Conservation (phyloP, 2,329 filamentous ascomycete species). For the Diaporthe velutina region DNA sequence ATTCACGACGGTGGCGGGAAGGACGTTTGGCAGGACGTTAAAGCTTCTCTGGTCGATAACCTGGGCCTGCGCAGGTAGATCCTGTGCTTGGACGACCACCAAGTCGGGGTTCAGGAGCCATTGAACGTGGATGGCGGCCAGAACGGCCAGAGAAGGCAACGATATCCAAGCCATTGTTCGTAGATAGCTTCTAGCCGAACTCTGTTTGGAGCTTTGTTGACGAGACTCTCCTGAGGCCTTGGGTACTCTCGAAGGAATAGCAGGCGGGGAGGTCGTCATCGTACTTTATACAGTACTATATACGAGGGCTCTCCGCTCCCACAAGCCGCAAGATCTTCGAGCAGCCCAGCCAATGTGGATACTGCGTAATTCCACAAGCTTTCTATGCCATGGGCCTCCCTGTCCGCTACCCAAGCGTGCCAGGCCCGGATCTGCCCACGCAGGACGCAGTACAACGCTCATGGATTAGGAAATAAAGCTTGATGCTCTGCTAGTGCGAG, state of each 20-base stretch:
- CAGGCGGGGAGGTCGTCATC: constrained; percentile 14
- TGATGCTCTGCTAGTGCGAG: constrained; percentile 6
- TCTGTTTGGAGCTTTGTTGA: constrained; percentile 4
- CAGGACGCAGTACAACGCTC: background rate
- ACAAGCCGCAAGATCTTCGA: constrained; percentile 16
- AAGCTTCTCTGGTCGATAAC: constrained; percentile 59
- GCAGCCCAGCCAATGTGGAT: constrained; percentile 7
- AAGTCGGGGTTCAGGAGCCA: constrained; percentile 32
- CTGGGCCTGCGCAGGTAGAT: constrained; percentile 53
- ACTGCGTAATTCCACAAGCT: constrained; percentile 2
- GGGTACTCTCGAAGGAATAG: background rate
- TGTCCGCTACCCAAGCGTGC: background rate
- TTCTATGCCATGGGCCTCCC: constrained; percentile 4
- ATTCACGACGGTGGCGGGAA: constrained; percentile 52
- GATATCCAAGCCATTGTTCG: constrained; percentile 38
- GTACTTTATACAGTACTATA: constrained; percentile 13
- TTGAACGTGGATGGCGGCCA: constrained; percentile 35
- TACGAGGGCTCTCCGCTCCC: background rate
- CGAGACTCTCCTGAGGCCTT: background rate
- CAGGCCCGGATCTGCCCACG: background rate
- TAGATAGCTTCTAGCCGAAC: constrained; percentile 14
- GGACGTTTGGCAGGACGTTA: constrained; percentile 55
- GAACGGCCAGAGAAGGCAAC: constrained; percentile 32
- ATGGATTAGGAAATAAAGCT: background rate
- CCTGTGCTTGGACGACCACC: constrained; percentile 18